Conservation (phyloP, 129 eudicot genomes). For the Smallanthus sonchifolius region DNA sequence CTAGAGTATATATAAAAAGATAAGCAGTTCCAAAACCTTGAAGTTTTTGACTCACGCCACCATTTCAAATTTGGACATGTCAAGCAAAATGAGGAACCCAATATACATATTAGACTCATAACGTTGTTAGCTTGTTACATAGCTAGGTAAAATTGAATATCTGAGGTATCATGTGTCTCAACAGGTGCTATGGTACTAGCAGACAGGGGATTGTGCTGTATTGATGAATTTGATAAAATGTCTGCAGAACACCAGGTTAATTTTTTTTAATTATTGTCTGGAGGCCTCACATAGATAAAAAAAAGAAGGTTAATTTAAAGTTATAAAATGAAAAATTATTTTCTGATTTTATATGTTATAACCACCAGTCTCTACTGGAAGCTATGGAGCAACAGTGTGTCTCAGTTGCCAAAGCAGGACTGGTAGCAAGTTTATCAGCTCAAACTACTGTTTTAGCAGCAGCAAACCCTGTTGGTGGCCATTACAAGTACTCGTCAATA, state of each 20-base stretch:
- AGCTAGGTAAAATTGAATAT: background rate
- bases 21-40: background rate
- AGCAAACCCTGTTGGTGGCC: slow-evolving; percentile 99
- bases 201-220: slow-evolving; percentile 94
- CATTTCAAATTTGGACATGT: background rate
- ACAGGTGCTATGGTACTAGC: slow-evolving; percentile 99
- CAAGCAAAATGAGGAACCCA: background rate
- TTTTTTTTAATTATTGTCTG: slow-evolving; percentile 2
- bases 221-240: slow-evolving; percentile 97
- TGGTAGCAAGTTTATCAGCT: slow-evolving; percentile 98
- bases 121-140: background rate
- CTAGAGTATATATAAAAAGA: background rate
- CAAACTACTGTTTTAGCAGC: slow-evolving; percentile 97
- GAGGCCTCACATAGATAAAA: background rate
- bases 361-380: slow-evolving; percentile 72
- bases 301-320: background rate
- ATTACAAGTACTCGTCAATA: slow-evolving; percentile 59
- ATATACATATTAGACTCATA: background rate
- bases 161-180: slow-evolving; percentile 2
- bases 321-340: background rate
- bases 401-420: slow-evolving; percentile 99
- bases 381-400: slow-evolving; percentile 99
- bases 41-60: background rate
- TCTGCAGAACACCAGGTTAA: slow-evolving; percentile 94
- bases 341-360: slow-evolving; percentile 10